Base-by-base conservation (phyloP, 805 yeast species). In the Lachancea mirantina region DNA sequence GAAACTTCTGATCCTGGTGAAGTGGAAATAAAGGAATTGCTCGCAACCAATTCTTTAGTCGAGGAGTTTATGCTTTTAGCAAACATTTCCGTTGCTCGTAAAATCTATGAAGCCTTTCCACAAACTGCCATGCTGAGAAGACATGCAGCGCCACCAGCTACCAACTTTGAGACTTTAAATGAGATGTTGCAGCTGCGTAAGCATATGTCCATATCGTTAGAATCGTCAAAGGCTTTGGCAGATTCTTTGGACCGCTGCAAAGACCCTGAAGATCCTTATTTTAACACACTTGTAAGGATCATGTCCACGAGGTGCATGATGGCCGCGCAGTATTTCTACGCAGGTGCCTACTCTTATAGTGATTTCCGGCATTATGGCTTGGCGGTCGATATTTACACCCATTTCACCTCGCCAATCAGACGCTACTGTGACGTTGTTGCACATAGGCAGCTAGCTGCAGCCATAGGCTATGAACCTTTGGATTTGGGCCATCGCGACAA, bases 231-330 rank as follows among this genome's bases (percentile, higher is more conserved):
- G 50, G 83, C 95, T 0, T 69, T 92, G 27, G 97, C 98, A 2
- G 95, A 88, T 50, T 87, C 96, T 13, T 67, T 92, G 32, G 98
- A 92, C 55, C 70, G 84, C 37, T 85, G 96, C 60, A 74, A 64
- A 20, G 97, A 89, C 57, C 73, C 78, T 15, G 52, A 72, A 1
- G 97, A 92, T 57, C 80, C 88, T 5, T 92, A 84, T 53, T 85
- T 92, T 71, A 92, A 92, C 60, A 92, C 96, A 0, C 68, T 92
- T 47, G 68, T 89, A 5, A 78, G 99, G 59, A 92, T 92, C 44
- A 81, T 92, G 95, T 92, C 96, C 6, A 92, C 99, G 0, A 73
- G 99, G 50, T 89, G 97, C 62, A 92, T 92, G 98, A 84, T 87
- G 82, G 95, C 98, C 2, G 99, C 99, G 2, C 96, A 89, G 55